Conservation (phyloP, 1,139 yeast species). For the Blastobotrys proliferans region DNA sequence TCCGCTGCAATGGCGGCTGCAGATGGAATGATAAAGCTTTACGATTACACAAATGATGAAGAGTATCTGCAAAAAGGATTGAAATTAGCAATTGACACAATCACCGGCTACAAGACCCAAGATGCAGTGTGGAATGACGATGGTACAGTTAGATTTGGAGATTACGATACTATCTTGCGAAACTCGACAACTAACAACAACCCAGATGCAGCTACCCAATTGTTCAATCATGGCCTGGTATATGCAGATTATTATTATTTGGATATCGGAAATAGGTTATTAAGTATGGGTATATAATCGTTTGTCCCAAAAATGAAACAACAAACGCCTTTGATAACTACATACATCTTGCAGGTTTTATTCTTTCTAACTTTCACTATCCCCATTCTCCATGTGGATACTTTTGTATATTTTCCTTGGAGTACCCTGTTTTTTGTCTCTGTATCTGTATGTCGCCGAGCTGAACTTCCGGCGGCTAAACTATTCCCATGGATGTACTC, state of each 20-base stretch:
- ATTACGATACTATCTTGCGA: conserved; percentile 13
- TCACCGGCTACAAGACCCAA: conserved; percentile 5
- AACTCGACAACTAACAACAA: conserved; percentile 13
- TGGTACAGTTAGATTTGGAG: conserved; percentile 14
- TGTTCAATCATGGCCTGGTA: conserved; percentile 15
- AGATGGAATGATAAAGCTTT: conserved; percentile 24
- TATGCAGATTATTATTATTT: conserved; percentile 20
- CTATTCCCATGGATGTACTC: conserved; percentile 7
- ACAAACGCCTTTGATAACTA: no score
- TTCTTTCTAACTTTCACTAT: no score
- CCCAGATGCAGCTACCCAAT: conserved; percentile 10
- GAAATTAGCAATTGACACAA: background rate
- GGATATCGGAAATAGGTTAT: conserved; percentile 17
- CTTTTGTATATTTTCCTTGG: no score
- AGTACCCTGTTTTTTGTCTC: no score
- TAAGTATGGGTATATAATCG: conserved; percentile 15
- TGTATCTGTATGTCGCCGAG: conserved; percentile 5
- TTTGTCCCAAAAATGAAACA: no score
- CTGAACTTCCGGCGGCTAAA: conserved; percentile 5
- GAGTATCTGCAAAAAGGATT: conserved; percentile 7
- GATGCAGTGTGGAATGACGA: no score
- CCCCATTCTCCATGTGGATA: no score
- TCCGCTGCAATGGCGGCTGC: conserved; percentile 35
- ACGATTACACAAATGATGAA: conserved; percentile 8
- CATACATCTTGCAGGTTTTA: no score